Conservation (phyloP, 164 flowering plant species). For the Brasenia schreberi region DNA sequence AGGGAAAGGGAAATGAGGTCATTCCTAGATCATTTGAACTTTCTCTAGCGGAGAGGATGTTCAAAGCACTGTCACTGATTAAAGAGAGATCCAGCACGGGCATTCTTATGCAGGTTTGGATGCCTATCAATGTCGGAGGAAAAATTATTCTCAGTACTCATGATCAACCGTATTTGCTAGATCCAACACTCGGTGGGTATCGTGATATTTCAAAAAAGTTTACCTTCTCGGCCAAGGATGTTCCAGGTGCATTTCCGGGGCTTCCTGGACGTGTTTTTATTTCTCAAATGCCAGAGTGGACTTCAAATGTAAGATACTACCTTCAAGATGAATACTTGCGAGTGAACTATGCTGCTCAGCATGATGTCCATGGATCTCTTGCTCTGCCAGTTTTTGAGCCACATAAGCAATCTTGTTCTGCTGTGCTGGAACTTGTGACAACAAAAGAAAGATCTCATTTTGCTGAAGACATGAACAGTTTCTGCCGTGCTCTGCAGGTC, state of each 20-base stretch:
- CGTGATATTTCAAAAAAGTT: slow-evolving; percentile 71
- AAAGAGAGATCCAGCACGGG: slow-evolving; percentile 54
- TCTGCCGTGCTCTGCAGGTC: slow-evolving; percentile 71
- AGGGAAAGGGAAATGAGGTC: neutral
- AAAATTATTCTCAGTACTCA: slow-evolving; percentile 43
- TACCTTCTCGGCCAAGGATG: slow-evolving; percentile 45
- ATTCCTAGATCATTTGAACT: slow-evolving; percentile 29
- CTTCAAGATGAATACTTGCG: slow-evolving; percentile 49
- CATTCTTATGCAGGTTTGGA: slow-evolving; percentile 82
- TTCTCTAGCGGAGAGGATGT: slow-evolving; percentile 68
- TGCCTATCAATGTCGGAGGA: slow-evolving; percentile 52
- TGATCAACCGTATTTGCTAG: slow-evolving; percentile 77
- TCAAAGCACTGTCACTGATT: slow-evolving; percentile 44
- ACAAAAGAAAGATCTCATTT: slow-evolving; percentile 54
- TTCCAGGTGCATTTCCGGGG: slow-evolving; percentile 37
- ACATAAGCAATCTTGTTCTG: slow-evolving; percentile 44
- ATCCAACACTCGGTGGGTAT: slow-evolving; percentile 53
- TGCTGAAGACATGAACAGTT: slow-evolving; percentile 54
- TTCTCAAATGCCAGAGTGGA: slow-evolving; percentile 77
- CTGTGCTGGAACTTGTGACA: slow-evolving; percentile 77
- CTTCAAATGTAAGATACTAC: slow-evolving; percentile 63
- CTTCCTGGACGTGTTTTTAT: slow-evolving; percentile 86
- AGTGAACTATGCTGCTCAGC: slow-evolving; percentile 43
- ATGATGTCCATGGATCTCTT: slow-evolving; percentile 71
- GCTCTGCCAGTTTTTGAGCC: slow-evolving; percentile 67